A percentile compares a stretch with the other conserved stretches of the same genome.
These are phyloP conservation scores for Podaxis sp. DNA, from an alignment of 768 basidiomycete genomes.

Conservation along the genomic window DNA sequence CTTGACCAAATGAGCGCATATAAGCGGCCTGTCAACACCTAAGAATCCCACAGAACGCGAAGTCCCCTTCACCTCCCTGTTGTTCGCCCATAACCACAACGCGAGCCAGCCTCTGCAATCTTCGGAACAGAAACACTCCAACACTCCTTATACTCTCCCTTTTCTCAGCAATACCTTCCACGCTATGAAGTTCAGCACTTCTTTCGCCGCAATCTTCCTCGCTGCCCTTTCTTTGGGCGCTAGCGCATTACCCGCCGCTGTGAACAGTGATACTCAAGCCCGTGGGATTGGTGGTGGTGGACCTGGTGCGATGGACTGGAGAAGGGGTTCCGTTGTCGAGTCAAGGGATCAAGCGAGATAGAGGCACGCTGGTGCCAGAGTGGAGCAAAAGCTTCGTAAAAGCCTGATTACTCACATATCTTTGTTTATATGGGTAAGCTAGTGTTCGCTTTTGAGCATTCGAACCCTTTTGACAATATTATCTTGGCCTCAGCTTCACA, in stretches of 20 bases:
- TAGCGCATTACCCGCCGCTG: conserved; percentile 5
- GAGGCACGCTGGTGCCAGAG: neutral
- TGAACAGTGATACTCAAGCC: neutral
- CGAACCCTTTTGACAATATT: neutral
- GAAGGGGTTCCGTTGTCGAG: neutral
- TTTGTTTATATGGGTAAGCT: neutral
- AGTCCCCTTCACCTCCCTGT: neutral
- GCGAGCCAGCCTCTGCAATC: neutral
- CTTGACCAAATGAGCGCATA: neutral
- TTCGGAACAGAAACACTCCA: neutral
- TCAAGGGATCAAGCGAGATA: neutral
- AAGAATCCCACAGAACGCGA: neutral
- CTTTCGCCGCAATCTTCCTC: conserved; percentile 2
- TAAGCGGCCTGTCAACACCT: conserved; percentile 12
- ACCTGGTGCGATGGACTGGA: neutral
- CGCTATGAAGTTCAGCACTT: conserved; percentile 3
- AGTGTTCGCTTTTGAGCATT: neutral
- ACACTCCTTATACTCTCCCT: conserved; percentile 8
- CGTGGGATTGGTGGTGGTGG: conserved; percentile 9
- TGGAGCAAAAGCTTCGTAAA: neutral
- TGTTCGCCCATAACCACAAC: neutral
- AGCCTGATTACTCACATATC: neutral
- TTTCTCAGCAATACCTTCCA: neutral
- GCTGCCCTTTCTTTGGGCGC: conserved; percentile 4
- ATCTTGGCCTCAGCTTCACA: neutral